These are phyloP conservation scores for Wickerhamiella dianesei DNA, from an alignment of 805 yeast species.

Conservation along the genomic window DNA sequence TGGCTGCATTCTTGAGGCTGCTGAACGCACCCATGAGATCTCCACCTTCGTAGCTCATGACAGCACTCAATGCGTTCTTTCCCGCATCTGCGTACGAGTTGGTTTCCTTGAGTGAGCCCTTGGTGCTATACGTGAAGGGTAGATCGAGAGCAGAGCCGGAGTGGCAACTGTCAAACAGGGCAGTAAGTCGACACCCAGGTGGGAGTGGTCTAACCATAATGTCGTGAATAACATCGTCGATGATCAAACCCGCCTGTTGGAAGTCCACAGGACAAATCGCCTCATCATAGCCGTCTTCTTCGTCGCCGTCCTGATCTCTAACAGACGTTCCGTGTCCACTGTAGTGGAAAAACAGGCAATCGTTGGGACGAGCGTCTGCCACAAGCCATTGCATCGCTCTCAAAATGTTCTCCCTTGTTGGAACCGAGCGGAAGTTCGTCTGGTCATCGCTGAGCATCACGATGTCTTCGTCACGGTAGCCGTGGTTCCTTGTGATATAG, in stretches of 20 bases:
- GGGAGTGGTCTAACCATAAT: slow-evolving; percentile 56
- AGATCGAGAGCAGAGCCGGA: slow-evolving; percentile 73
- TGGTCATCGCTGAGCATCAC: slow-evolving; percentile 32
- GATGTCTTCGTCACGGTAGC: slow-evolving; percentile 27
- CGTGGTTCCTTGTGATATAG: slow-evolving; percentile 29
- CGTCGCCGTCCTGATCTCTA: slow-evolving; percentile 57
- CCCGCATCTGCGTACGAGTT: slow-evolving; percentile 66
- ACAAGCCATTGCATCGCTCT: slow-evolving; percentile 78
- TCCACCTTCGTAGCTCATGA: slow-evolving; percentile 47
- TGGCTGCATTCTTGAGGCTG: slow-evolving; percentile 25
- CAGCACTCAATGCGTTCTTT: slow-evolving; percentile 44
- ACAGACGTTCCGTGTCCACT: slow-evolving; percentile 81
- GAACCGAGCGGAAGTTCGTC: slow-evolving; percentile 32
- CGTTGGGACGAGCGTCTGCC: slow-evolving; percentile 57
- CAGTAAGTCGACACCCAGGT: slow-evolving; percentile 64
- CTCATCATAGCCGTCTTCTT: slow-evolving; percentile 60
- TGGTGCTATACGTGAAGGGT: slow-evolving; percentile 69
- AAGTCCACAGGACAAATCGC: slow-evolving; percentile 64
- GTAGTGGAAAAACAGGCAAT: slow-evolving; percentile 66
- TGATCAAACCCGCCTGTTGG: slow-evolving; percentile 48
- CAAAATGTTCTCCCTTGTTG: slow-evolving; percentile 56
- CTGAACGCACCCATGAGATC: slow-evolving; percentile 34
- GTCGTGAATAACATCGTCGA: slow-evolving; percentile 64
- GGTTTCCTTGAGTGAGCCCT: slow-evolving; percentile 73
- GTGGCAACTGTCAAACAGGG: slow-evolving; percentile 75